Conservation (phyloP, 441 rosid genomes). For the Theobroma grandiflorum region DNA sequence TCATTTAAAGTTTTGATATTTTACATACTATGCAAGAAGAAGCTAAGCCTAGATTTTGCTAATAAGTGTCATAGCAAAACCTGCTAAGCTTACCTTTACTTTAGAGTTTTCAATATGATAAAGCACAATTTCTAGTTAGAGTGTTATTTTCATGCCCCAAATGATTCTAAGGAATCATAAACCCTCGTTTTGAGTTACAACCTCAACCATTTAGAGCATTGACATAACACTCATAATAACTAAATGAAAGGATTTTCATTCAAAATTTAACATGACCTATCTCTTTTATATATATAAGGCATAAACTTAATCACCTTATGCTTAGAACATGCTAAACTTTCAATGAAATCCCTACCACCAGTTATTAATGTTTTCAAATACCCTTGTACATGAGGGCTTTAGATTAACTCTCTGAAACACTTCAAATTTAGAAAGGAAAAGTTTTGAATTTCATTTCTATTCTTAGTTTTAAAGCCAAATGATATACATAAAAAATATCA, state of each 20-base stretch:
- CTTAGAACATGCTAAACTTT: conserved; percentile 15
- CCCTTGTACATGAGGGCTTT: background rate
- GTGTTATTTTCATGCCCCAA: background rate
- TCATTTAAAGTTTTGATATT: no score
- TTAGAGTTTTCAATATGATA: no score
- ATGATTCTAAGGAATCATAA: background rate
- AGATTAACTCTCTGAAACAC: no score
- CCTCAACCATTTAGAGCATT: background rate
- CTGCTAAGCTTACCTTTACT: no score
- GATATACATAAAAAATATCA: background rate
- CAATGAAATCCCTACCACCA: background rate
- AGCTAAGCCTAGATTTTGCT: no score
- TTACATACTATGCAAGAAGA: no score
- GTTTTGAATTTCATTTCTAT: no score
- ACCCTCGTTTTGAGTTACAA: background rate
- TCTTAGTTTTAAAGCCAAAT: background rate
- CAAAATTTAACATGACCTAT: conserved; percentile 13
- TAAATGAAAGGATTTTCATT: conserved; percentile 1
- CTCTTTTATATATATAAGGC: no score
- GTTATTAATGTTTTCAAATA: background rate
- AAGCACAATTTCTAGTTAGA: background rate
- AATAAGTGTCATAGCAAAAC: no score
- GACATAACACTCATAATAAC: background rate
- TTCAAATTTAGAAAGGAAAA: no score
- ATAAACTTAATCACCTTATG: no score